phyloP scores from a whole-genome alignment of 352 stramenopile genomes.

The Phytophthora parvispora region DNA sequence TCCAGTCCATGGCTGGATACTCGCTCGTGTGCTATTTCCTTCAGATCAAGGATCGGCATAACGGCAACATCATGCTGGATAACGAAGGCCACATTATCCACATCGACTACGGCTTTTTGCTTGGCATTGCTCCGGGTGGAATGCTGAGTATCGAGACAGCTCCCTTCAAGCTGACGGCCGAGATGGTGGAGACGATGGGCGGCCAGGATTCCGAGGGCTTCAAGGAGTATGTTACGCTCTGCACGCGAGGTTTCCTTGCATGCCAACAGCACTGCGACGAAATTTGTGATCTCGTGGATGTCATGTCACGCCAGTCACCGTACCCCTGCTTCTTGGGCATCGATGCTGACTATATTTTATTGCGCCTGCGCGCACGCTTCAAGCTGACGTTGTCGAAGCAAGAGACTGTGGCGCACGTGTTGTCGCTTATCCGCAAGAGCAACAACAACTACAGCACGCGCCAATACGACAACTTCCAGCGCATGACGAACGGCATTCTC shows the following conservation, averaged over 20 bases:
- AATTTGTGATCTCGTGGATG: conserved; percentile 98
- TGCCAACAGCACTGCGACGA: conserved; percentile 96
- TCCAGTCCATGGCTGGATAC: conserved; percentile 98
- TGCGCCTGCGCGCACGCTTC: conserved; percentile 89
- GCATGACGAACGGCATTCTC: conserved; percentile 95
- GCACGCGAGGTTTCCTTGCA: conserved; percentile 98
- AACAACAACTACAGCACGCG: conserved; percentile 95
- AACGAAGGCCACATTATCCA: conserved; percentile 99
- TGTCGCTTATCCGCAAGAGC: conserved; percentile 93
- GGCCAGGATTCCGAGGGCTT: conserved; percentile 93
- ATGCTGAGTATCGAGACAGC: conserved; percentile 99
- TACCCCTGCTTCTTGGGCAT: conserved; percentile 97
- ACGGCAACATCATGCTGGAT: conserved; percentile 99
- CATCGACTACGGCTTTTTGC: conserved; percentile 99
- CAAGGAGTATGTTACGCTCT: conserved; percentile 98
- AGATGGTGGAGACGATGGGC: conserved; percentile 99
- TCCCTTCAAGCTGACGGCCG: conserved; percentile 99
- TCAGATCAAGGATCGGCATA: conserved; percentile 99
- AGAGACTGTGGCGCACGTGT: conserved; percentile 91
- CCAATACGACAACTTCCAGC: conserved; percentile 96
- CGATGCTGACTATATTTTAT: conserved; percentile 86
- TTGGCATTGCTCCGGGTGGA: conserved; percentile 98
- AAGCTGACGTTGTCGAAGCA: conserved; percentile 90
- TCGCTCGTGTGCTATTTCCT: conserved; percentile 99
- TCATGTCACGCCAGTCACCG: conserved; percentile 96